Base-by-base conservation (phyloP, 148 eudicot genomes). In the Cornus suecica region DNA sequence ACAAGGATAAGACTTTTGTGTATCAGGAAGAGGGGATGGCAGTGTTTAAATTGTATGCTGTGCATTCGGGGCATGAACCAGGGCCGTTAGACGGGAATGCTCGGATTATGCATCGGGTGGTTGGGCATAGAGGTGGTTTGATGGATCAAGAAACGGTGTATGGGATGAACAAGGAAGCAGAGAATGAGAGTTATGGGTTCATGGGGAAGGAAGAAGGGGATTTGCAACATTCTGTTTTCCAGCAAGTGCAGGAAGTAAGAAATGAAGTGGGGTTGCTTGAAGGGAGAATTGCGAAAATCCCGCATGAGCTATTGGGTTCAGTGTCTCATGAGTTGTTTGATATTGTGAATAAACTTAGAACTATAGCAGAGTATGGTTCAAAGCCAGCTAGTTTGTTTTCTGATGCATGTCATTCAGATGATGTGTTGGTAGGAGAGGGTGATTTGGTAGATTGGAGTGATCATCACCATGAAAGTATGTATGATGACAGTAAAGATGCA, bases 21-120 rank as follows among this genome's bases (percentile, higher is more conserved):
- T 94, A 90, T 68, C 86, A 90, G 65, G 99, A 94, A 62, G 99
- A 94, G 78, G 99, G 99, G 60, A 83, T 86, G 42, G 97, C 99
- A 16, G 92, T 94, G 27, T 94, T 94, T 68, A 94, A 92, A 92
- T 64, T 94, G 73, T 94, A 92, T 84, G 97, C 99, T 2, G 97
- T 92, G 63, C 99, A 94, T 81, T 82, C 99, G 14, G 99, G 99
- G 61, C 99, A 94, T 79, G 96, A 94, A 70, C 99, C 99, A 0
- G 99, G 99, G 66, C 97, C 99, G 1, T 83, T 88, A 83, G 99
- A 94, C 78, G 99, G 99, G 63, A 94, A 92, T 81, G 99, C 99
- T 0, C 88, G 99, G 91, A 94, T 94, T 48, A 92, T 94, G 94
- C 99, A 94, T 83, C 87, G 99, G 24, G 85, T 92, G 66, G 91